Evolutionary conservation across 192 early-diverging fungal species (phyloP).

Genomic region (Linderina pennispora): DNA sequence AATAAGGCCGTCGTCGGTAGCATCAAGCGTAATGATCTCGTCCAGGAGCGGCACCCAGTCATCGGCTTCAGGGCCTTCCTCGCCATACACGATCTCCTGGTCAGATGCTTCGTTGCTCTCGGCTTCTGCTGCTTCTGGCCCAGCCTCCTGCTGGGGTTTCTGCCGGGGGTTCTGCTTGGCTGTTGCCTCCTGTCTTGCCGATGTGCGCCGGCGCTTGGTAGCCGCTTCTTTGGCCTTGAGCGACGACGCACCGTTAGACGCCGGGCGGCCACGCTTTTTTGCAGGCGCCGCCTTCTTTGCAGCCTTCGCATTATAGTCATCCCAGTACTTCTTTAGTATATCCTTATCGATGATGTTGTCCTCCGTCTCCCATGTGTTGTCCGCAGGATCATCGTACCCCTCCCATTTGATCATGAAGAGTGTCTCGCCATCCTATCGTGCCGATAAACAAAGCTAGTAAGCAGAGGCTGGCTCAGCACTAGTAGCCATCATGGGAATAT

Average conservation of each 20-base stretch:
- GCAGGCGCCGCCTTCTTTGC: conserved; percentile 5
- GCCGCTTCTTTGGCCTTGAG: neutral
- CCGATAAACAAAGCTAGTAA: neutral
- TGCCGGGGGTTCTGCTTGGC: neutral
- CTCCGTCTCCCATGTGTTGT: conserved; percentile 56
- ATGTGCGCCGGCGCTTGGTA: conserved; percentile 19
- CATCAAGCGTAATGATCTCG: conserved; percentile 28
- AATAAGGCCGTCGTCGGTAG: conserved; percentile 15
- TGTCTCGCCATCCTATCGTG: conserved; percentile 6
- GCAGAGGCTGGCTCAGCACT: neutral
- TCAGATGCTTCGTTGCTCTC: no score
- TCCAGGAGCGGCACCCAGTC: conserved; percentile 25
- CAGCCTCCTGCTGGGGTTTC: neutral
- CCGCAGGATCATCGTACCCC: conserved; percentile 32
- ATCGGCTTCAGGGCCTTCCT: neutral
- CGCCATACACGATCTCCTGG: no score
- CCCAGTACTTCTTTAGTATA: conserved; percentile 34
- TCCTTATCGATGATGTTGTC: conserved; percentile 44
- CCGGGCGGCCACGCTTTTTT: neutral
- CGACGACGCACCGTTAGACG: neutral
- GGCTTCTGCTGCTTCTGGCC: conserved; percentile 1
- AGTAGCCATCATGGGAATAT: neutral
- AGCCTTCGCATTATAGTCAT: neutral
- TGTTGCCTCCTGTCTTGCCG: neutral
- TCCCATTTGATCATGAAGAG: conserved; percentile 52